A percentile compares a stretch with the other conserved stretches of the same genome.
Conservation (phyloP, 768 basidiomycete genomes). For the Tylopilus subfusipes region DNA sequence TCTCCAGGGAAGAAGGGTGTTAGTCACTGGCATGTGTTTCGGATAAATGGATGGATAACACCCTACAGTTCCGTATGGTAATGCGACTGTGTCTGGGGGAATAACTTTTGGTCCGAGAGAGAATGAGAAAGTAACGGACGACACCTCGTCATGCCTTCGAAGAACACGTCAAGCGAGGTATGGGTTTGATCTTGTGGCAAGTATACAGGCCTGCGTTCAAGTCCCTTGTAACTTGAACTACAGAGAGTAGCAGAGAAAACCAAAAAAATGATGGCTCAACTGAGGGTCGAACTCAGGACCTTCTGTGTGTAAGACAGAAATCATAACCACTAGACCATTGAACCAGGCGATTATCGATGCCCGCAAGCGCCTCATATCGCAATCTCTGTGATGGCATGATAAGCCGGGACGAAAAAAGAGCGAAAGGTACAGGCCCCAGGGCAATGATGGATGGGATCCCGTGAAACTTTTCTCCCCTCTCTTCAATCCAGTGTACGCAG, state of each 20-base stretch:
- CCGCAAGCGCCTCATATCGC: background rate
- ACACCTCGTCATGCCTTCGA: background rate
- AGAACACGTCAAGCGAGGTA: background rate
- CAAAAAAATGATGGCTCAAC: conserved; percentile 41
- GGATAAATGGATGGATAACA: background rate
- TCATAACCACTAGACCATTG: conserved; percentile 61
- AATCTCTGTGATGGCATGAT: background rate
- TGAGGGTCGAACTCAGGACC: conserved; percentile 40
- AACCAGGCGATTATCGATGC: conserved; percentile 27
- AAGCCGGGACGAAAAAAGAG: background rate
- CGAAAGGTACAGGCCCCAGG: background rate
- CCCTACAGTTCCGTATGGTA: background rate
- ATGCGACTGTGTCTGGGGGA: background rate
- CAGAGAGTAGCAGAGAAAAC: background rate
- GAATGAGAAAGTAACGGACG: background rate
- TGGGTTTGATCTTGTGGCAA: background rate
- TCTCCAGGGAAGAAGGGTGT: background rate
- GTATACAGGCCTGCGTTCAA: no score
- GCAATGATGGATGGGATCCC: no score
- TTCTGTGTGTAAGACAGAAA: conserved; percentile 49
- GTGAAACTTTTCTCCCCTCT: background rate
- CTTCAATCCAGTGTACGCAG: background rate
- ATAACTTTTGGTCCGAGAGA: conserved; percentile 1
- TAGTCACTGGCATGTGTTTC: background rate
- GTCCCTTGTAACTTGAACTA: background rate